These are phyloP conservation scores for Schwanniomyces pseudopolymorphus DNA, from an alignment of 805 yeast species.

Conservation along the genomic window DNA sequence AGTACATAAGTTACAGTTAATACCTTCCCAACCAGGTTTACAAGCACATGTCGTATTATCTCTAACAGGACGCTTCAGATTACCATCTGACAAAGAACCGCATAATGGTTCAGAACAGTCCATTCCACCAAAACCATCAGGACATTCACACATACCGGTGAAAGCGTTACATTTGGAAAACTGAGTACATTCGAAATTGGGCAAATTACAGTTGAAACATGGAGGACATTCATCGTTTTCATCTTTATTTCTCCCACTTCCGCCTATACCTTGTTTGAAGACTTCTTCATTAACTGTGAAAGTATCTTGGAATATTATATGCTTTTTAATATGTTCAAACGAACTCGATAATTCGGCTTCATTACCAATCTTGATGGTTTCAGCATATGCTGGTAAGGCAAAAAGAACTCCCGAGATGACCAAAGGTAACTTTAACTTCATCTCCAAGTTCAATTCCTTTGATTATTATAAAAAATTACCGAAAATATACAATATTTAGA, in stretches of 20 bases:
- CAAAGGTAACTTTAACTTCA: slow-evolving; percentile 1
- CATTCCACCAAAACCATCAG: slow-evolving; percentile 89
- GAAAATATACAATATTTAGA: background rate
- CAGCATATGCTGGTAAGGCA: slow-evolving; percentile 1
- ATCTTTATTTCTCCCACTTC: slow-evolving; percentile 3
- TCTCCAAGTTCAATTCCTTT: background rate
- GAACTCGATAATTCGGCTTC: slow-evolving; percentile 7
- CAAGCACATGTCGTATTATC: slow-evolving; percentile 63
- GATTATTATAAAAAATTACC: background rate
- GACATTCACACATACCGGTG: slow-evolving; percentile 91
- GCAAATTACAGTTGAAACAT: slow-evolving; percentile 92
- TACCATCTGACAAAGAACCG: slow-evolving; percentile 72
- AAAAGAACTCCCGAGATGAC: slow-evolving; percentile 2
- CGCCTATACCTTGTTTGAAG: background rate
- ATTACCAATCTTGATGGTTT: background rate
- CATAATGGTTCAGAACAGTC: slow-evolving; percentile 89
- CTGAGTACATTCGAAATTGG: slow-evolving; percentile 87
- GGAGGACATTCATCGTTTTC: slow-evolving; percentile 67
- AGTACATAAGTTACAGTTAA: slow-evolving; percentile 87
- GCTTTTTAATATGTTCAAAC: slow-evolving; percentile 20
- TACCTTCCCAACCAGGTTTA: slow-evolving; percentile 87
- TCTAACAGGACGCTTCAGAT: slow-evolving; percentile 62
- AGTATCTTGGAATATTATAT: background rate
- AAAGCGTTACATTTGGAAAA: slow-evolving; percentile 84
- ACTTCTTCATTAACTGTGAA: background rate